A percentile compares a stretch with the other conserved stretches of the same genome.
phyloP scores from a whole-genome alignment of 169 alveolate species.

The Eimeria tenella region DNA sequence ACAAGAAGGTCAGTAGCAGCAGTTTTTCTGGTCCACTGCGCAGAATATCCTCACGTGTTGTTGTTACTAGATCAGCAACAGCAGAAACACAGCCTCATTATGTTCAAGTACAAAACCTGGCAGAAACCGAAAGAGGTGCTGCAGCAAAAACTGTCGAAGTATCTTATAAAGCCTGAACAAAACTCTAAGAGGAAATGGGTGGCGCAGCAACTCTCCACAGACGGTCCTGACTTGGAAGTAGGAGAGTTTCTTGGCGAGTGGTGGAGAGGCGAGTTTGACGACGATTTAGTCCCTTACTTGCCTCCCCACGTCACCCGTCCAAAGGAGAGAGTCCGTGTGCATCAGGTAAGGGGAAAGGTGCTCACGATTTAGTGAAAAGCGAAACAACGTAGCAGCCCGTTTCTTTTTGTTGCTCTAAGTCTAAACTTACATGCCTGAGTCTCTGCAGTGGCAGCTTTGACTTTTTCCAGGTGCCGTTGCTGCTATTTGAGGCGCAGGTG shows the following conservation, averaged over 20 bases:
- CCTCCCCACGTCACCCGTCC: slow-evolving; percentile 87
- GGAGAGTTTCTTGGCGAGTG: slow-evolving; percentile 86
- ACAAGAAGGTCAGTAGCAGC: slow-evolving; percentile 84
- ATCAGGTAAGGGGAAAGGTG: slow-evolving; percentile 79
- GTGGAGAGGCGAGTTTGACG: slow-evolving; percentile 85
- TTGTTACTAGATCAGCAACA: slow-evolving; percentile 80
- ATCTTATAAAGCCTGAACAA: slow-evolving; percentile 20
- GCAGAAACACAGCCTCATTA: slow-evolving; percentile 81
- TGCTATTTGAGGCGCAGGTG: slow-evolving; percentile 49
- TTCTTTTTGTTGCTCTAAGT: neutral
- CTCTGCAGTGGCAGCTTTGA: neutral
- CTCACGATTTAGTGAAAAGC: neutral
- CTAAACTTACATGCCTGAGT: neutral
- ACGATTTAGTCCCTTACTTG: slow-evolving; percentile 82
- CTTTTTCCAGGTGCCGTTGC: neutral
- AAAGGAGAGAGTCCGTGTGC: slow-evolving; percentile 82
- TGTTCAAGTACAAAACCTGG: slow-evolving; percentile 83
- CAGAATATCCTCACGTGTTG: slow-evolving; percentile 83
- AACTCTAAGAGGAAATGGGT: slow-evolving; percentile 59
- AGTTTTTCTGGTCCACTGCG: slow-evolving; percentile 82
- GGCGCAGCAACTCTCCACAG: slow-evolving; percentile 61
- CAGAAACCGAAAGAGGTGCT: slow-evolving; percentile 84
- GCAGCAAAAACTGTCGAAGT: slow-evolving; percentile 75
- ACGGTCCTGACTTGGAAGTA: slow-evolving; percentile 71
- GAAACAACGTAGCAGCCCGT: neutral